phyloP scores from a whole-genome alignment of 2,329 filamentous ascomycete species.

The Clarireedia hainanense region DNA sequence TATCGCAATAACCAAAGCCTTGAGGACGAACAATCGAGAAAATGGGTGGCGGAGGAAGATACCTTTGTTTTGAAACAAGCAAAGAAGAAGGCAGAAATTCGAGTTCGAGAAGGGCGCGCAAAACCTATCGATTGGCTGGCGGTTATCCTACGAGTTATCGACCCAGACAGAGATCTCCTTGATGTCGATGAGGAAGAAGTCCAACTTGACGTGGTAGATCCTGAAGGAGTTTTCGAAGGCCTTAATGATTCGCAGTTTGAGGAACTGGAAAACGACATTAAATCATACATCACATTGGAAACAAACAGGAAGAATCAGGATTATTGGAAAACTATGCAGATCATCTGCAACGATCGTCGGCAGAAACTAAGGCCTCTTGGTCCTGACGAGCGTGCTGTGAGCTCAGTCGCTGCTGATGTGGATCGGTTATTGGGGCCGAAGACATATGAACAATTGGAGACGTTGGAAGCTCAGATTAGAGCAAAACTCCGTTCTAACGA shows the following conservation, averaged over 20 bases:
- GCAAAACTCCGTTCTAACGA: slow-evolving; percentile 82
- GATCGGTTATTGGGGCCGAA: slow-evolving; percentile 83
- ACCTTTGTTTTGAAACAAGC: slow-evolving; percentile 92
- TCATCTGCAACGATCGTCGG: slow-evolving; percentile 70
- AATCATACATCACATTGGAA: slow-evolving; percentile 74
- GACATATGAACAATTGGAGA: slow-evolving; percentile 75
- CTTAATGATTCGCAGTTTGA: slow-evolving; percentile 58
- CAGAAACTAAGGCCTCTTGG: slow-evolving; percentile 54
- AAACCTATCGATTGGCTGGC: slow-evolving; percentile 91
- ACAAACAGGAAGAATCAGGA: slow-evolving; percentile 68
- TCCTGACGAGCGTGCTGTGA: slow-evolving; percentile 63
- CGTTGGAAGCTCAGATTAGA: slow-evolving; percentile 79
- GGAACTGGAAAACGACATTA: slow-evolving; percentile 76
- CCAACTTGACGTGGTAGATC: slow-evolving; percentile 68
- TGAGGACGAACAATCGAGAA: slow-evolving; percentile 66
- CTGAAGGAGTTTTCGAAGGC: slow-evolving; percentile 70
- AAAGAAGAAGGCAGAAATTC: slow-evolving; percentile 95
- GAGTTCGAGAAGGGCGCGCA: slow-evolving; percentile 82
- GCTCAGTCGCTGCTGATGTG: slow-evolving; percentile 78
- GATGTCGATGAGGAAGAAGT: slow-evolving; percentile 70
- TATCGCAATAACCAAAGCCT: slow-evolving; percentile 22
- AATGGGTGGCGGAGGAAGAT: slow-evolving; percentile 92
- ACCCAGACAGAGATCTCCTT: slow-evolving; percentile 74
- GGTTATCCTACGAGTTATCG: slow-evolving; percentile 82
- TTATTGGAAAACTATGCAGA: slow-evolving; percentile 88